A percentile compares a stretch with the other conserved stretches of the same genome.
phyloP scores from a whole-genome alignment of 805 yeast genomes.

The Hyphopichia homilentoma region DNA sequence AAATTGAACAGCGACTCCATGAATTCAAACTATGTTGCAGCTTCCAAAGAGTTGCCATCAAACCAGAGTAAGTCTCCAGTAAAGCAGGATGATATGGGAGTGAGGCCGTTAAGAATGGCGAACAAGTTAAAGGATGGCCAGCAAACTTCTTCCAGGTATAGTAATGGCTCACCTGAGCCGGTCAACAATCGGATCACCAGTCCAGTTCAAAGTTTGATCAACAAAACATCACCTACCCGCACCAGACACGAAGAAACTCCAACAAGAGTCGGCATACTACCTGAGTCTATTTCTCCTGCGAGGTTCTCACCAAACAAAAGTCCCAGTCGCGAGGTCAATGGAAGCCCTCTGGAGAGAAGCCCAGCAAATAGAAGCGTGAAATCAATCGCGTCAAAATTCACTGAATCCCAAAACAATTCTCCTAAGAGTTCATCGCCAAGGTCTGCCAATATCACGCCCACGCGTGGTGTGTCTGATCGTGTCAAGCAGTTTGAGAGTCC shows the following conservation, averaged over 20 bases:
- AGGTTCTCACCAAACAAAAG: background rate
- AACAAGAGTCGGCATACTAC: background rate
- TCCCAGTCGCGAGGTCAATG: background rate
- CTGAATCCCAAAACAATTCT: constrained; percentile 5
- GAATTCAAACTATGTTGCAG: constrained; percentile 5
- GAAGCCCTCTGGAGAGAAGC: background rate
- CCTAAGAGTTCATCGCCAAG: constrained; percentile 2
- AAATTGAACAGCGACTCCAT: constrained; percentile 33
- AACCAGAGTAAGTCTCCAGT: constrained; percentile 2
- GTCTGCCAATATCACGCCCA: background rate
- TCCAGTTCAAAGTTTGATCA: background rate
- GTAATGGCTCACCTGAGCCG: background rate
- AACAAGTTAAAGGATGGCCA: constrained; percentile 39
- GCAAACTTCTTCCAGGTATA: no score
- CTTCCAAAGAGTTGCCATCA: no score
- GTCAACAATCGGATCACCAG: background rate
- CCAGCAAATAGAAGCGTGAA: constrained; percentile 2
- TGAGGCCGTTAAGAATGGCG: constrained; percentile 67
- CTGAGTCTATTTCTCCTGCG: background rate
- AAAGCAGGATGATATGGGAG: constrained; percentile 31
- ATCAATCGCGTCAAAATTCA: constrained; percentile 4
- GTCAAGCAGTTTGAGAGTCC: constrained; percentile 35
- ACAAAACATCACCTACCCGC: background rate
- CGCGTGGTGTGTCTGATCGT: constrained; percentile 27
- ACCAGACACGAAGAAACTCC: background rate